These are phyloP conservation scores for Botryosphaeria agaves DNA, from an alignment of 2,329 filamentous ascomycete genomes.

Conservation along the genomic window DNA sequence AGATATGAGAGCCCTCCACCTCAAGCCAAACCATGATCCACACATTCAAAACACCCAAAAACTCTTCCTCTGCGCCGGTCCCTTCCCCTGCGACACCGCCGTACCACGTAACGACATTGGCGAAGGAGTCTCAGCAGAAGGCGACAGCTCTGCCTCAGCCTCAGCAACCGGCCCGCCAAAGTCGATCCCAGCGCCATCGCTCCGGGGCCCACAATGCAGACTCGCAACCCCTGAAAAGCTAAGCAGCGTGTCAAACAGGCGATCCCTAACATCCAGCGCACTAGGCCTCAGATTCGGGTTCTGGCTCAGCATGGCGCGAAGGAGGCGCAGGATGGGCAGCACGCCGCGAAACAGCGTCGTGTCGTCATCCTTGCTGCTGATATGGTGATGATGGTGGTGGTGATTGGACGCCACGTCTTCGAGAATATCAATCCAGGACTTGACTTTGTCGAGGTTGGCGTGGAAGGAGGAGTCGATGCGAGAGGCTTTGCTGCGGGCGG, in stretches of 20 bases:
- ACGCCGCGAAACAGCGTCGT: constrained; percentile 19
- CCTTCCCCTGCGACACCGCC: too few species aligned
- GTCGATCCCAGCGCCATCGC: neutral
- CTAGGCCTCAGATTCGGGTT: constrained; percentile 22
- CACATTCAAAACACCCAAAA: too few species aligned
- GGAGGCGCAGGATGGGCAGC: constrained; percentile 21
- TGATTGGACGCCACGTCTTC: constrained; percentile 30
- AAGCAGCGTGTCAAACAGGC: constrained; percentile 11
- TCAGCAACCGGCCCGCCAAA: too few species aligned
- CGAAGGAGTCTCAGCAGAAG: too few species aligned
- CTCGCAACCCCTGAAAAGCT: constrained; percentile 11
- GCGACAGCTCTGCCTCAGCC: too few species aligned
- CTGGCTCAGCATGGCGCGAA: constrained; percentile 23
- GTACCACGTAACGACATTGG: too few species aligned
- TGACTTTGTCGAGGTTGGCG: constrained; percentile 49
- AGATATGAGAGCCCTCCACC: too few species aligned
- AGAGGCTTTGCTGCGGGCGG: constrained; percentile 47
- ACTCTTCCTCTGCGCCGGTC: too few species aligned
- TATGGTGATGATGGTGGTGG: neutral
- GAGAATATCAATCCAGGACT: constrained; percentile 47
- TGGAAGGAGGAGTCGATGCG: constrained; percentile 56
- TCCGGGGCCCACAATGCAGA: constrained; percentile 12
- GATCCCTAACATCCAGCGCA: constrained; percentile 22
- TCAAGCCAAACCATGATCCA: too few species aligned
- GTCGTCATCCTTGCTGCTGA: constrained; percentile 14